Percentiles rank a stretch among this genome's conserved stretches.
Conservation (phyloP, 345 rosid genomes). For the Eucalyptus curtisii region DNA sequence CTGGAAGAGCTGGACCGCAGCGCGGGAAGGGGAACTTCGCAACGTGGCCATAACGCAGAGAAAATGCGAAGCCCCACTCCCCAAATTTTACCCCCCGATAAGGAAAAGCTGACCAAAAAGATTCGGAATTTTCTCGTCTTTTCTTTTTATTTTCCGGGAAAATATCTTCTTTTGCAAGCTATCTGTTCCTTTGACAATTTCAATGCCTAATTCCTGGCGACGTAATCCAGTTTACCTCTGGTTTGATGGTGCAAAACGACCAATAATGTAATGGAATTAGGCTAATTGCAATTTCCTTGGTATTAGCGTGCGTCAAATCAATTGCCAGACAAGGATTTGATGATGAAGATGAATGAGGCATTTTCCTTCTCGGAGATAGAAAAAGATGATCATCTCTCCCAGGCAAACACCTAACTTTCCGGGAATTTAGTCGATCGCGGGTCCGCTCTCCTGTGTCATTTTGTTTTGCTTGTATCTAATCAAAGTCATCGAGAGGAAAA, state of each 20-base stretch:
- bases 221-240: not conserved
- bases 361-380: not conserved
- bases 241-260: not conserved
- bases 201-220: not conserved
- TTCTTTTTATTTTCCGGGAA: not conserved
- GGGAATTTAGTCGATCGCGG: not conserved
- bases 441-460: not conserved
- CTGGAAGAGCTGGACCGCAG: not conserved
- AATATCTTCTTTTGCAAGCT: not conserved
- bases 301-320: accelerated
- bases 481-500: not conserved
- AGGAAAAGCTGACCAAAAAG: not conserved
- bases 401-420: not conserved
- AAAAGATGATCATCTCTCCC: not conserved
- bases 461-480: not conserved
- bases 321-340: not conserved
- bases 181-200: not conserved
- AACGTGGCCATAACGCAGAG: not conserved
- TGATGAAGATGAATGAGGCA: accelerated
- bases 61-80: not conserved
- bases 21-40: not conserved
- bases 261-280: not conserved
- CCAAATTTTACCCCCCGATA: not conserved
- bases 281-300: not conserved
- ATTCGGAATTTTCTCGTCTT: not conserved